Conservation (phyloP, 345 rosid species). For the Linum trigynum region DNA sequence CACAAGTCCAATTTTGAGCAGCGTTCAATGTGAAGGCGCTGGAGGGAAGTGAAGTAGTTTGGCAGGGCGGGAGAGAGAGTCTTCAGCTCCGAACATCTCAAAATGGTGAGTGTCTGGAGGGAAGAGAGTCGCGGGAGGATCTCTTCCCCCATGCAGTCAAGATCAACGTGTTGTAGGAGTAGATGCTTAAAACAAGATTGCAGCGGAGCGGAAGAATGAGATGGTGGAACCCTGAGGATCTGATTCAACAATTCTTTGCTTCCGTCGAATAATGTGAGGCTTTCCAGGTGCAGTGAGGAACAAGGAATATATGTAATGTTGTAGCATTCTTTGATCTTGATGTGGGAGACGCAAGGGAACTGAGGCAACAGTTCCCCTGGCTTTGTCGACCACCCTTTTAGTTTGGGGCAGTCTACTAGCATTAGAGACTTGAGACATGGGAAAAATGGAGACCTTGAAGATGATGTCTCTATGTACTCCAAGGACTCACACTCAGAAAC, state of each 20-base stretch:
- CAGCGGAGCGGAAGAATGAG: no score
- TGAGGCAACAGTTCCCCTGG: conserved; percentile 2
- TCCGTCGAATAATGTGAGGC: neutral
- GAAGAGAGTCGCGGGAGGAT: neutral
- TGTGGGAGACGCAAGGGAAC: neutral
- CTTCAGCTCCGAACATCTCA: neutral
- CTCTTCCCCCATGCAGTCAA: neutral
- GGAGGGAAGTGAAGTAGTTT: neutral
- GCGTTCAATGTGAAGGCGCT: neutral
- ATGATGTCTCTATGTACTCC: conserved; percentile 8
- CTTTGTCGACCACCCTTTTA: conserved; percentile 9
- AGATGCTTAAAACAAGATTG: neutral
- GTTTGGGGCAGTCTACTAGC: conserved; percentile 15
- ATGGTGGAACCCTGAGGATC: neutral
- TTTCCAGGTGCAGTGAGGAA: conserved; percentile 10
- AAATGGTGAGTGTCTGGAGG: neutral
- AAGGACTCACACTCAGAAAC: conserved; percentile 15
- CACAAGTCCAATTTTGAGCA: neutral
- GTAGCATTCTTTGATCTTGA: conserved; percentile 19
- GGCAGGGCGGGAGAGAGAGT: neutral
- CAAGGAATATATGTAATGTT: conserved; percentile 2
- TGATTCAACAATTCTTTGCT: neutral
- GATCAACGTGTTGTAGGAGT: neutral
- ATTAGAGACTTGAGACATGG: conserved; percentile 16
- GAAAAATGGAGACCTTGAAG: conserved; percentile 12